Conservation (phyloP, 2,329 filamentous ascomycete species). For the Coniosporium tulheliwenetii region DNA sequence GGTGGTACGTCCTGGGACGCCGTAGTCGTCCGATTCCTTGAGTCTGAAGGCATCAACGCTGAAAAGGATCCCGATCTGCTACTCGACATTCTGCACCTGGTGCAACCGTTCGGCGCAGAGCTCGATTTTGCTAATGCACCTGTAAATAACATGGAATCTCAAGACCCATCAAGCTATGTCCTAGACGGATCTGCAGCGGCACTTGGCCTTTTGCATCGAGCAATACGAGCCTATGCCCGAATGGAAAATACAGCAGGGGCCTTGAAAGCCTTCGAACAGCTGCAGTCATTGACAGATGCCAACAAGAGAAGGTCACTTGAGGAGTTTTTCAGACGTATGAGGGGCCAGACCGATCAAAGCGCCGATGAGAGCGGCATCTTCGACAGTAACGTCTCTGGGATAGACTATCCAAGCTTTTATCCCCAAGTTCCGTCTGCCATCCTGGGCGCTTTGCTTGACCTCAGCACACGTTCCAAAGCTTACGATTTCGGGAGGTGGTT, state of each 20-base stretch:
- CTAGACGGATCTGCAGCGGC: slow-evolving; percentile 26
- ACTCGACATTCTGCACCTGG: slow-evolving; percentile 21
- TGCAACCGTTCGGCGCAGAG: slow-evolving; percentile 24
- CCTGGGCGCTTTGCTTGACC: slow-evolving; percentile 34
- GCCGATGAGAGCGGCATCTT: slow-evolving; percentile 6
- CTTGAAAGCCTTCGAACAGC: slow-evolving; percentile 17
- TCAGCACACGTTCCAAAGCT: slow-evolving; percentile 28
- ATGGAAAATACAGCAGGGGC: slow-evolving; percentile 22
- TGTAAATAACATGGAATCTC: slow-evolving; percentile 4
- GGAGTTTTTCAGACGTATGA: slow-evolving; percentile 23
- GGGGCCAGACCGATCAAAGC: slow-evolving; percentile 2
- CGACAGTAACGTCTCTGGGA: slow-evolving; percentile 14
- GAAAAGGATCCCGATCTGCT: slow-evolving; percentile 28
- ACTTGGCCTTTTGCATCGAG: slow-evolving; percentile 26
- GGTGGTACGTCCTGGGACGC: slow-evolving; percentile 28
- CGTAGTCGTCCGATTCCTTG: slow-evolving; percentile 33
- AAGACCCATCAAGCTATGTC: slow-evolving; percentile 21
- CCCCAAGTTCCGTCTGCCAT: slow-evolving; percentile 29
- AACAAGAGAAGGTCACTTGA: slow-evolving; percentile 26
- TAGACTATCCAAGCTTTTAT: slow-evolving; percentile 29
- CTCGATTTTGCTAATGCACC: slow-evolving; percentile 18
- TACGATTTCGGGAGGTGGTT: slow-evolving; percentile 38
- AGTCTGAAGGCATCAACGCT: slow-evolving; percentile 30
- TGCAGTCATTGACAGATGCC: slow-evolving; percentile 25
- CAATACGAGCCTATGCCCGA: slow-evolving; percentile 22